Percentiles rank a stretch among this genome's conserved stretches.
Evolutionary conservation across 225 moss, liverwort and hornwort species (phyloP).

Genomic region (Physcomitrium patens): DNA sequence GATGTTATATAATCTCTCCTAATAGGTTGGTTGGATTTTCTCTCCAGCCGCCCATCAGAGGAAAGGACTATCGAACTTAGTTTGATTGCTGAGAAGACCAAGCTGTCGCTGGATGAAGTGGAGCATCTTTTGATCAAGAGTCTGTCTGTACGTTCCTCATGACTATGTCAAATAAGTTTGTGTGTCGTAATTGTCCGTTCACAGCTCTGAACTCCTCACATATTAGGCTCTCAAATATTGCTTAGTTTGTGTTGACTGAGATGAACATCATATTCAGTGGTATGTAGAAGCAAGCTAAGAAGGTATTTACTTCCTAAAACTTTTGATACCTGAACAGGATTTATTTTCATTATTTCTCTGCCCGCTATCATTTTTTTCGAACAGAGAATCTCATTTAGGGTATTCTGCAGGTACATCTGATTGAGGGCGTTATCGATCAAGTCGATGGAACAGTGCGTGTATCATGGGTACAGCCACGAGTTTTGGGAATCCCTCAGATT

Average conservation of each 20-base stretch:
- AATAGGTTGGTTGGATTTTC: constrained; percentile 12
- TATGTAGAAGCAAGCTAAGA: no score
- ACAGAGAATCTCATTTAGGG: not conserved
- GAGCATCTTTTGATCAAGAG: constrained; percentile 98
- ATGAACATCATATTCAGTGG: no score
- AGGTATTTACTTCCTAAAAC: no score
- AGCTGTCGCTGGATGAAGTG: constrained; percentile 85
- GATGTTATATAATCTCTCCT: not conserved
- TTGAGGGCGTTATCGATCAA: constrained; percentile 99
- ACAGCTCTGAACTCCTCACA: no score
- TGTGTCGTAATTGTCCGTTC: no score
- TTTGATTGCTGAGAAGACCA: constrained; percentile 89
- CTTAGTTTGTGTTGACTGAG: no score
- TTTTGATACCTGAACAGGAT: no score
- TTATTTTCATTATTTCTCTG: no score
- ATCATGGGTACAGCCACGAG: constrained; percentile 99
- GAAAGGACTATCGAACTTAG: constrained; percentile 93
- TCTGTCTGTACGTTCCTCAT: constrained; percentile 69
- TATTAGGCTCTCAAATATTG: no score
- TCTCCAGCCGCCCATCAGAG: constrained; percentile 91
- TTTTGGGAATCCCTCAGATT: constrained; percentile 98
- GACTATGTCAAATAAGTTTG: not conserved
- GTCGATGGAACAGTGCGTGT: constrained; percentile 97
- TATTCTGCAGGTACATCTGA: constrained; percentile 82
- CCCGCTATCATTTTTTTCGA: no score